Evolutionary conservation across 805 yeast genomes (phyloP).

Genomic region (Ascoidea tarda): DNA sequence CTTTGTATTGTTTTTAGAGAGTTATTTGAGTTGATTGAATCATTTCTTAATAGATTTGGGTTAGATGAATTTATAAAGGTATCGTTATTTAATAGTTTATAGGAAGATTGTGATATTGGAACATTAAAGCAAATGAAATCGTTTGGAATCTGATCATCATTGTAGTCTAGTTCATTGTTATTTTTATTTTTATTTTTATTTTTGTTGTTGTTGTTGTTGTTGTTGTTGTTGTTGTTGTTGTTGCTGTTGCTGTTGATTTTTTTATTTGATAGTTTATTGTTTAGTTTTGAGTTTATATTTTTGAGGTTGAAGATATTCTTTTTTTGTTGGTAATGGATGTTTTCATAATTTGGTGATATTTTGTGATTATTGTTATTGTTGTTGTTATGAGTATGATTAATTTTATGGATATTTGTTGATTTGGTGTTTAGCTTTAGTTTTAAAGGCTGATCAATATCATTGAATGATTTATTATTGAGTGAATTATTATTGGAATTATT

Average conservation of each 20-base stretch:
- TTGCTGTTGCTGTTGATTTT: background rate
- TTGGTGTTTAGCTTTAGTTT: background rate
- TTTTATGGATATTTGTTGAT: background rate
- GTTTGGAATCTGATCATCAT: slow-evolving; percentile 9
- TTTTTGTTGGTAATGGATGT: too few species aligned
- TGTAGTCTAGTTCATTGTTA: slow-evolving; percentile 1
- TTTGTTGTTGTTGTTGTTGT: too few species aligned
- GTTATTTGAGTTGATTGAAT: background rate
- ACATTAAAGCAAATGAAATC: slow-evolving; percentile 11
- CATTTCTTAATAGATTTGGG: background rate
- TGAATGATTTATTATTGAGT: background rate
- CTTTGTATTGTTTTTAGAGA: background rate
- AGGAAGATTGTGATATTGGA: slow-evolving; percentile 8
- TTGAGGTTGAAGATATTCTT: too few species aligned
- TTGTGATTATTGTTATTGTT: too few species aligned
- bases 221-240: background rate
- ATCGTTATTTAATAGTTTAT: slow-evolving; percentile 2
- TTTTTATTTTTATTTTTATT: too few species aligned
- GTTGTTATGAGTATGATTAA: background rate
- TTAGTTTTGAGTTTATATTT: too few species aligned
- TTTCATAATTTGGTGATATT: too few species aligned
- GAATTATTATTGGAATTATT: too few species aligned
- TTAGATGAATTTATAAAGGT: background rate
- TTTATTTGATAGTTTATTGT: too few species aligned
- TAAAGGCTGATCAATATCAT: too few species aligned